Evolutionary conservation across 2,329 filamentous ascomycete genomes (phyloP), one percentile per base, ranked within the genome.

Genomic region (Aphanocladium album): DNA sequence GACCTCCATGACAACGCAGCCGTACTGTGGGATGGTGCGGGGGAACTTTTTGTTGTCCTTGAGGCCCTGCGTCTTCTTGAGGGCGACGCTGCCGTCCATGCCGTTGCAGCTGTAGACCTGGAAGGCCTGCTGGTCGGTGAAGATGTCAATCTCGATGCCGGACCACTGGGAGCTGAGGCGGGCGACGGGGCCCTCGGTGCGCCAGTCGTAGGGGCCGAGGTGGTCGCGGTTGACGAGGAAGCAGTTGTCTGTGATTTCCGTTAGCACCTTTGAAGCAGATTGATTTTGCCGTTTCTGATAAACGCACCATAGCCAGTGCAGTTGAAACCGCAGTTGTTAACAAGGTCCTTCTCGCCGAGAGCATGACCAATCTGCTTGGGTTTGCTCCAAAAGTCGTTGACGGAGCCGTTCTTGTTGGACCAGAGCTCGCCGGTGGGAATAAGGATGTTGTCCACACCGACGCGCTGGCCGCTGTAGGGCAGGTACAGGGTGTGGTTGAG

Each of bases 1-100:
- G 14, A 95, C 90, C 77, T 97, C 93, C 74, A 97, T 83, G 53
- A 96, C 93, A 27, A 96, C 70, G 74, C 93, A 97, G 35, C 91
- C 92, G 70, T 92, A 91, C 78, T 93, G 72, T 60, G 84, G 81
- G 27, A 91, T 88, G 8, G 83, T 83, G 41, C 87, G 79, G 3
- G 85, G 83, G 67, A 86, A 83, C 35, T 77, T 74, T 1, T 74
- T 64, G 62, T 82, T 74, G 63, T 83, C 79, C 63, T 78, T 74
- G 4, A 89, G 76, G 17, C 89, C 89, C 72, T 92, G 89, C 0
- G 85, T 88, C 63, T 78, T 77, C 79, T 92, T 92, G 63, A 92
- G 76, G 0, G 89, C 77, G 63, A 89, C 75, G 1, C 80, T 80
- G 67, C 90, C 90, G 74, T 96, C 87, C 76, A 90, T 86, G 23